phyloP scores from a whole-genome alignment of 2,329 filamentous ascomycete genomes.

The Lachnellula occidentalis region DNA sequence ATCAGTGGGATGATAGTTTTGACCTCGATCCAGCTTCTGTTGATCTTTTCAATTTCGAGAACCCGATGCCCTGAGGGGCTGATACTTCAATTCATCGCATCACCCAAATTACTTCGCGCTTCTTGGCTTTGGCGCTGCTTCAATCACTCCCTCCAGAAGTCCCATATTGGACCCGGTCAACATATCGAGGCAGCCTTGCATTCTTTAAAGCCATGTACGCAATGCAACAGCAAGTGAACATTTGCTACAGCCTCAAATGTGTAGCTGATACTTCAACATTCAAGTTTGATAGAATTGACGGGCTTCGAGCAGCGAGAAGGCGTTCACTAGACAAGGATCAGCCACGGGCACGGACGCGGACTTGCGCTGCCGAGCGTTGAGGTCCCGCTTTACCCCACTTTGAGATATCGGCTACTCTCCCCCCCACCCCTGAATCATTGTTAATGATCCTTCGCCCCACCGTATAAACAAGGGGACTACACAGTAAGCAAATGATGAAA shows the following conservation, averaged over 20 bases:
- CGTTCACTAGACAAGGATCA: too few relatives aligned
- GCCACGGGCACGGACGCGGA: background rate
- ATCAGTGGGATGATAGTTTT: background rate
- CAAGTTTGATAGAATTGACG: background rate
- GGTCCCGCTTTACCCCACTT: background rate
- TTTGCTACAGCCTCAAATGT: too few relatives aligned
- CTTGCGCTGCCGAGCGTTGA: background rate
- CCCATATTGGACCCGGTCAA: too few relatives aligned
- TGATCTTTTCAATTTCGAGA: background rate
- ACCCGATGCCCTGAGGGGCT: background rate
- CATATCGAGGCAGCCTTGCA: too few relatives aligned
- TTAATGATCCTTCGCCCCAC: too few relatives aligned
- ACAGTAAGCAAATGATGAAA: too few relatives aligned
- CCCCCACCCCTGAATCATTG: too few relatives aligned
- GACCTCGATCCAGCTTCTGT: background rate
- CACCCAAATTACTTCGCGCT: background rate
- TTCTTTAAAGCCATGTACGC: background rate
- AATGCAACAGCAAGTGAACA: background rate
- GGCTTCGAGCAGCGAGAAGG: background rate
- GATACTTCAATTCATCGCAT: background rate
- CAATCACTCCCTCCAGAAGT: too few relatives aligned
- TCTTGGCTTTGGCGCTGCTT: background rate
- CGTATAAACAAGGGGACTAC: too few relatives aligned
- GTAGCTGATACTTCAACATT: background rate
- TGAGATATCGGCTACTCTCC: background rate